phyloP scores from a whole-genome alignment of 306 rosid genomes.

The Urtica urens region DNA sequence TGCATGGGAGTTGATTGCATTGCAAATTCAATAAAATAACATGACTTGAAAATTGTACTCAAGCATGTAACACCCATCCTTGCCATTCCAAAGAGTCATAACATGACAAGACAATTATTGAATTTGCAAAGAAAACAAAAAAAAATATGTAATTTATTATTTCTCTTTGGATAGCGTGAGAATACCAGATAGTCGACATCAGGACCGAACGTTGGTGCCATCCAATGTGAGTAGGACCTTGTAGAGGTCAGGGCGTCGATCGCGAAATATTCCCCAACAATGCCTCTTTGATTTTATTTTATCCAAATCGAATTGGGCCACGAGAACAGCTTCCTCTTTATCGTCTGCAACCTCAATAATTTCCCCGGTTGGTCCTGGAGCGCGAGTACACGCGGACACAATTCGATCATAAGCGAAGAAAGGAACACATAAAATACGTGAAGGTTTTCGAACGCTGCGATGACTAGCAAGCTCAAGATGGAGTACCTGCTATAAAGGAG shows the following conservation, averaged over 20 bases:
- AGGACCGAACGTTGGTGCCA: constrained; percentile 23
- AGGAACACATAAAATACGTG: no score
- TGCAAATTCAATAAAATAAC: no score
- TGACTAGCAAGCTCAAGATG: background rate
- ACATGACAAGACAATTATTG: no score
- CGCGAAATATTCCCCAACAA: constrained; percentile 86
- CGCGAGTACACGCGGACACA: no score
- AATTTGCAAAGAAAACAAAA: no score
- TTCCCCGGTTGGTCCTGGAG: constrained; percentile 85
- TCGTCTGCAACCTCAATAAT: constrained; percentile 68
- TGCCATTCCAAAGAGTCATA: no score
- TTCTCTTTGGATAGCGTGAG: constrained; percentile 5
- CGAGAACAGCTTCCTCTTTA: constrained; percentile 63
- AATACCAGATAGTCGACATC: constrained; percentile 3
- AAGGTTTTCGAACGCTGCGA: constrained; percentile 3
- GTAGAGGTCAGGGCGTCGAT: constrained; percentile 82
- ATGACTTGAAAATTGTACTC: no score
- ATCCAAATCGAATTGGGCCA: constrained; percentile 69
- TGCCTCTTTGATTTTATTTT: constrained; percentile 65
- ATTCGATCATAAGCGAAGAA: no score
- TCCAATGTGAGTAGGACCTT: constrained; percentile 73
- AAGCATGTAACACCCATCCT: no score
- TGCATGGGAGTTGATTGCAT: no score
- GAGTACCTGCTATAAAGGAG: constrained; percentile 86
- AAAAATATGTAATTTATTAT: no score